phyloP scores from a whole-genome alignment of 768 basidiomycete species.

The Mrakia frigida region DNA sequence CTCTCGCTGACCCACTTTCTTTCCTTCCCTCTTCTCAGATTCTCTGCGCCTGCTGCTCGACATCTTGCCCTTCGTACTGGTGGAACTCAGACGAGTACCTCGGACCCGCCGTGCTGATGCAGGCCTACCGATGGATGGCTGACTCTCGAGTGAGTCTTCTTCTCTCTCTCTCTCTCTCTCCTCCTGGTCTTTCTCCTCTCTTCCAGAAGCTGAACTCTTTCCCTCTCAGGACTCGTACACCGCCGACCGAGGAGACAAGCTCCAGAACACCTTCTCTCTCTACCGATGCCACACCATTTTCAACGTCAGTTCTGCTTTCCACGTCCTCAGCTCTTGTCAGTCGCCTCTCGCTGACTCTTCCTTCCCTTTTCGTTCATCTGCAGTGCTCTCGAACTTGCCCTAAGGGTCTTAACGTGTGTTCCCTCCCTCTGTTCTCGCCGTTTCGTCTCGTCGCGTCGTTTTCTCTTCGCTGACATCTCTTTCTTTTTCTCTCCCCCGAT shows the following conservation, averaged over 20 bases:
- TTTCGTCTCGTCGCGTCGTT: background rate
- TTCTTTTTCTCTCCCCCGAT: background rate
- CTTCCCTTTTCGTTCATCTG: constrained; percentile 37
- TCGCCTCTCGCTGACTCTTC: background rate
- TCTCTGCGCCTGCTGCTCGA: constrained; percentile 94
- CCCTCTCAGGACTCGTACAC: constrained; percentile 62
- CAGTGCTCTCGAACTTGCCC: constrained; percentile 83
- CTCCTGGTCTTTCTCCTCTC: background rate
- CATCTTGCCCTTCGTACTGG: constrained; percentile 96
- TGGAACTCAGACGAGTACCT: constrained; percentile 99
- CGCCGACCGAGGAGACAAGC: constrained; percentile 75
- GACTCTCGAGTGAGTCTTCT: constrained; percentile 70
- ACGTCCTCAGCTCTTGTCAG: background rate
- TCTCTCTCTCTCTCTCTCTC: background rate
- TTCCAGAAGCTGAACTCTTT: background rate
- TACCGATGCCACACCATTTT: constrained; percentile 85
- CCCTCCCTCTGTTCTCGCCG: background rate
- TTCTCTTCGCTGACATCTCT: background rate
- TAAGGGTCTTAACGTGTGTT: constrained; percentile 70
- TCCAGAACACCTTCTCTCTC: constrained; percentile 93
- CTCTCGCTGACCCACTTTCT: background rate
- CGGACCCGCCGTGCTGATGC: constrained; percentile 93
- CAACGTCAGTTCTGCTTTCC: constrained; percentile 17
- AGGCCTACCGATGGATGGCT: constrained; percentile 96
- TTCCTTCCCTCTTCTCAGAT: constrained; percentile 24